phyloP scores from a whole-genome alignment of 305 asterid species.

The Stenogyne calaminthoides region DNA sequence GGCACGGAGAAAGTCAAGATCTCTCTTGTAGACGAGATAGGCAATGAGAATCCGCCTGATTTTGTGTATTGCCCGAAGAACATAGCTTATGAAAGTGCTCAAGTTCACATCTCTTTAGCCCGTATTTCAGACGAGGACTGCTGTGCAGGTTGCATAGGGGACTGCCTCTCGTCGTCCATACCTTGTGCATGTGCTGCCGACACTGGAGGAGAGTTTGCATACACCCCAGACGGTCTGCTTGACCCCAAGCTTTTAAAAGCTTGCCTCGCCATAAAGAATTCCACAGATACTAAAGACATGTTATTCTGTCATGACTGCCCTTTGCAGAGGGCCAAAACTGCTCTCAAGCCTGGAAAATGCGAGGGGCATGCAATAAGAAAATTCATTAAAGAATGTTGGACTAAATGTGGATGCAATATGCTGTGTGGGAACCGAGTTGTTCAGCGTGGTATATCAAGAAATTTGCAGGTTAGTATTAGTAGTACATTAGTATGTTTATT shows the following conservation, averaged over 20 bases:
- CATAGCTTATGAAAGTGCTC: conserved; percentile 50
- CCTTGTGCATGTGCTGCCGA: conserved; percentile 75
- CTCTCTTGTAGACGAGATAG: conserved; percentile 55
- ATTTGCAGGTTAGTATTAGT: conserved; percentile 78
- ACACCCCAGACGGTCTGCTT: conserved; percentile 63
- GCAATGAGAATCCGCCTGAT: conserved; percentile 44
- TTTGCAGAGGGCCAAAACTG: conserved; percentile 63
- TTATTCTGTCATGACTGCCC: conserved; percentile 72
- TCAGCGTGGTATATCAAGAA: conserved; percentile 68
- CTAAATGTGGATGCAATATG: conserved; percentile 79
- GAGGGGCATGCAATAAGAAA: conserved; percentile 64
- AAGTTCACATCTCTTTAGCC: conserved; percentile 55
- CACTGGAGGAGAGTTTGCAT: conserved; percentile 79
- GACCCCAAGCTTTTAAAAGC: conserved; percentile 45
- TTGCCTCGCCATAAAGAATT: conserved; percentile 46
- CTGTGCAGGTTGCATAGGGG: conserved; percentile 55
- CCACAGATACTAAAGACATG: conserved; percentile 38
- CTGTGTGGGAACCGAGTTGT: conserved; percentile 78
- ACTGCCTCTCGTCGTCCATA: conserved; percentile 56
- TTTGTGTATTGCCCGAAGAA: conserved; percentile 50
- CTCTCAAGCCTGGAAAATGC: conserved; percentile 46
- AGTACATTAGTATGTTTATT: conserved; percentile 23
- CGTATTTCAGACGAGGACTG: conserved; percentile 71
- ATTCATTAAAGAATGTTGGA: conserved; percentile 88
- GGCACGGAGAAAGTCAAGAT: conserved; percentile 62